These are phyloP conservation scores for Dactylellina leptospora DNA, from an alignment of 2,329 filamentous ascomycete species.

Conservation along the genomic window DNA sequence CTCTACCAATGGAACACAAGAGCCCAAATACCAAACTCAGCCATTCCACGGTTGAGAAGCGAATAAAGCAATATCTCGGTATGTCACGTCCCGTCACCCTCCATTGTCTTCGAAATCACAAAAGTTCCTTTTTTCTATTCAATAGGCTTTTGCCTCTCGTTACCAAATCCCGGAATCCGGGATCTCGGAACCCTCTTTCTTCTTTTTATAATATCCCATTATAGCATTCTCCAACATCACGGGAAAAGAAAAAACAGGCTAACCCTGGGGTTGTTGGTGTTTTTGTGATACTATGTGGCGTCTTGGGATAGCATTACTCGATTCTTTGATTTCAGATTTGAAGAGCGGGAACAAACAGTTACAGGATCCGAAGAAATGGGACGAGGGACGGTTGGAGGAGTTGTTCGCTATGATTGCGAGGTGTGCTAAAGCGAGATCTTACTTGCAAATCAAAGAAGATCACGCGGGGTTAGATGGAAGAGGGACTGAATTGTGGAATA, in stretches of 20 bases:
- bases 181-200: slow-evolving; percentile 32
- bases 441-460: slow-evolving; percentile 30
- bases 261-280: neutral
- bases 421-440: slow-evolving; percentile 35
- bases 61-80: slow-evolving; percentile 45
- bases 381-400: slow-evolving; percentile 10
- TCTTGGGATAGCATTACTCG: slow-evolving; percentile 4
- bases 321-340: slow-evolving; percentile 3
- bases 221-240: too few relatives aligned
- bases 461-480: slow-evolving; percentile 44
- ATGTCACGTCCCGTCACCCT: neutral
- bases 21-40: slow-evolving; percentile 11
- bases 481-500: slow-evolving; percentile 45
- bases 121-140: neutral
- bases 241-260: neutral
- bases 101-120: neutral
- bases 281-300: neutral
- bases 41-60: slow-evolving; percentile 38
- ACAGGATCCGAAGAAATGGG: slow-evolving; percentile 20
- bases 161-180: slow-evolving; percentile 16
- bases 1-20: slow-evolving; percentile 36
- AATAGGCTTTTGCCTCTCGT: neutral
- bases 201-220: too few relatives aligned
- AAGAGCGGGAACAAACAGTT: slow-evolving; percentile 17
- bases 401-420: slow-evolving; percentile 20